These are phyloP conservation scores for Botrytis fragariae DNA, from an alignment of 2,329 filamentous ascomycete species.

Conservation along the genomic window DNA sequence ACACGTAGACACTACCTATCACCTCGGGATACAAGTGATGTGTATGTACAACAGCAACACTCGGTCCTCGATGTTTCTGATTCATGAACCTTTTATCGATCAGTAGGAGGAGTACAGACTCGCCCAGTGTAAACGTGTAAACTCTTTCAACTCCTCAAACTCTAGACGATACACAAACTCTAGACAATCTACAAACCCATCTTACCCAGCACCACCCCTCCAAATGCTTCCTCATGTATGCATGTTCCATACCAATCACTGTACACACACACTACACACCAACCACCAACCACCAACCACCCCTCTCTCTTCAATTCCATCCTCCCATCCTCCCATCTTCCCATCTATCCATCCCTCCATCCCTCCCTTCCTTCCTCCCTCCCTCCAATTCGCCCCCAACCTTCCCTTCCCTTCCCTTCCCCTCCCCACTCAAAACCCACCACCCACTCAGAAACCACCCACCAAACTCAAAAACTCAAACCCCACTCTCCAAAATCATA, in stretches of 20 bases:
- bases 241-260: too few relatives aligned
- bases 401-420: not conserved
- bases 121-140: not conserved
- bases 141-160: not conserved
- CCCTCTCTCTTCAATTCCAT: not conserved
- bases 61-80: not conserved
- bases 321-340: too few relatives aligned
- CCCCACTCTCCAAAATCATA: not conserved
- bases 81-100: not conserved
- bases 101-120: not conserved
- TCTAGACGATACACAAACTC: too few relatives aligned
- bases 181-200: too few relatives aligned
- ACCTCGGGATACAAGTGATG: not conserved
- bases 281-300: too few relatives aligned
- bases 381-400: not conserved
- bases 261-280: too few relatives aligned
- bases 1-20: not conserved
- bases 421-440: not conserved
- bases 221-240: too few relatives aligned
- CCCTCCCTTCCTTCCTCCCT: too few relatives aligned
- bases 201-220: not conserved
- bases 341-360: too few relatives aligned
- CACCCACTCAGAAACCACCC: too few relatives aligned
- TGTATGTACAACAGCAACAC: not conserved
- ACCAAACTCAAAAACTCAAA: not conserved